Evolutionary conservation across 1,284 basidiomycete species (phyloP).

Genomic region (Ganoderma boninense): DNA sequence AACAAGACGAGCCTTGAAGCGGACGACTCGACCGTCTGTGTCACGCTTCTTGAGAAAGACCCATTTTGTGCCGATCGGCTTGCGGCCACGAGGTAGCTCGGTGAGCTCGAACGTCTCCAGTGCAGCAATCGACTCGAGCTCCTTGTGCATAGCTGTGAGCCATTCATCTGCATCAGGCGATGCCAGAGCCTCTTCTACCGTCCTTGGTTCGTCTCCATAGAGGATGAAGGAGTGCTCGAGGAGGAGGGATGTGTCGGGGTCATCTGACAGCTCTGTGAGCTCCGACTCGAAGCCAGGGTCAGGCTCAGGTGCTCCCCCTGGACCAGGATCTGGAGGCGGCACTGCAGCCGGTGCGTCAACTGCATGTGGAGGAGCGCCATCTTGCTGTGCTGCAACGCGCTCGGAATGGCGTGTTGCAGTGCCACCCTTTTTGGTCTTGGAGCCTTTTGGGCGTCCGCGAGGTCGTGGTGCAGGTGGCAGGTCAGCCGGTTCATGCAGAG

Average conservation of each 20-base stretch:
- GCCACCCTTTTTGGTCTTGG: slow-evolving; percentile 19
- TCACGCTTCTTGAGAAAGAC: slow-evolving; percentile 46
- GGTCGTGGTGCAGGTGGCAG: slow-evolving; percentile 10
- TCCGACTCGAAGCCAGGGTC: too few species aligned
- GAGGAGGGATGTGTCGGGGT: background rate
- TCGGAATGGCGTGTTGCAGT: slow-evolving; percentile 2
- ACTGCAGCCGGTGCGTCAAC: background rate
- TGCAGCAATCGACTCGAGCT: slow-evolving; percentile 8
- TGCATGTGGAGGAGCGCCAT: background rate
- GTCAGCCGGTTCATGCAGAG: background rate
- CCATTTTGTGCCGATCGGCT: slow-evolving; percentile 41
- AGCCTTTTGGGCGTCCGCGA: slow-evolving; percentile 17
- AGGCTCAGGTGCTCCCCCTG: slow-evolving; percentile 9
- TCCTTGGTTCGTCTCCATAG: slow-evolving; percentile 11
- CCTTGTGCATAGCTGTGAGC: slow-evolving; percentile 14
- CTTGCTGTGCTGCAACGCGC: background rate
- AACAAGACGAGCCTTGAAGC: slow-evolving; percentile 49
- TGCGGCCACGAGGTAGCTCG: slow-evolving; percentile 3
- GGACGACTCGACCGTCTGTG: slow-evolving; percentile 36
- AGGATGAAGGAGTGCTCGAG: slow-evolving; percentile 9
- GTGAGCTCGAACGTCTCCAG: slow-evolving; percentile 27
- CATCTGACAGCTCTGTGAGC: too few species aligned
- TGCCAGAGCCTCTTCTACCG: slow-evolving; percentile 2
- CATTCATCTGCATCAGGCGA: slow-evolving; percentile 13
- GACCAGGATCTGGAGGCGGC: background rate